Conservation (phyloP, 1,284 basidiomycete genomes). For the Xanthoconium separans region DNA sequence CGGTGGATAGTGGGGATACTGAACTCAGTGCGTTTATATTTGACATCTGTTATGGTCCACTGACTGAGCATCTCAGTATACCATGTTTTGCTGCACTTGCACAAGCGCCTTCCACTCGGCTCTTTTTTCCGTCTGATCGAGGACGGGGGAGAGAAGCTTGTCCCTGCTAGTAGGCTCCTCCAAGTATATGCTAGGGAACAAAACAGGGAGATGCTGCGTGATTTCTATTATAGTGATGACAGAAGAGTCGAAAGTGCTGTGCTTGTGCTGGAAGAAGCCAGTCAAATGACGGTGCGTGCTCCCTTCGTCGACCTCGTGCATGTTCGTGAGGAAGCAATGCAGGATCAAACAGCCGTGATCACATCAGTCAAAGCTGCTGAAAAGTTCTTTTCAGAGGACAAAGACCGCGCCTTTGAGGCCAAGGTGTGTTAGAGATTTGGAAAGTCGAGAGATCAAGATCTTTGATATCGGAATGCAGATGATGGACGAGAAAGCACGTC, state of each 20-base stretch:
- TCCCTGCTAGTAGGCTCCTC: conserved; percentile 72
- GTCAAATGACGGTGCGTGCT: conserved; percentile 51
- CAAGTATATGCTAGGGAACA: conserved; percentile 90
- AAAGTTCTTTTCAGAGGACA: conserved; percentile 94
- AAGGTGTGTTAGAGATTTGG: conserved; percentile 53
- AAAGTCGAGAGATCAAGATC: neutral
- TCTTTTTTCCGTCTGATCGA: conserved; percentile 95
- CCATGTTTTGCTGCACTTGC: conserved; percentile 84
- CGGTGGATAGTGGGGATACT: conserved; percentile 93
- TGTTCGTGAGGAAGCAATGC: conserved; percentile 3
- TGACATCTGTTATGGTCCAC: neutral
- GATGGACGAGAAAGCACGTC: conserved; percentile 81
- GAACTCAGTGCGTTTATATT: conserved; percentile 70
- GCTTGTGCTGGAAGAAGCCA: conserved; percentile 82
- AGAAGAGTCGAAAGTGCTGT: conserved; percentile 89
- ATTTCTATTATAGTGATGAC: conserved; percentile 99
- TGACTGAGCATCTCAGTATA: conserved; percentile 61
- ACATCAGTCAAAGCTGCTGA: conserved; percentile 78
- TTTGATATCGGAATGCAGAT: conserved; percentile 51
- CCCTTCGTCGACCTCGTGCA: neutral
- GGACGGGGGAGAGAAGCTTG: conserved; percentile 75
- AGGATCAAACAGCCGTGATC: conserved; percentile 74
- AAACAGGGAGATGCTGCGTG: conserved; percentile 87
- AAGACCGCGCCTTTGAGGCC: conserved; percentile 86
- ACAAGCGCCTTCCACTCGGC: conserved; percentile 81